Conservation (phyloP, 2,329 filamentous ascomycete genomes). For the Fusarium sp. region DNA sequence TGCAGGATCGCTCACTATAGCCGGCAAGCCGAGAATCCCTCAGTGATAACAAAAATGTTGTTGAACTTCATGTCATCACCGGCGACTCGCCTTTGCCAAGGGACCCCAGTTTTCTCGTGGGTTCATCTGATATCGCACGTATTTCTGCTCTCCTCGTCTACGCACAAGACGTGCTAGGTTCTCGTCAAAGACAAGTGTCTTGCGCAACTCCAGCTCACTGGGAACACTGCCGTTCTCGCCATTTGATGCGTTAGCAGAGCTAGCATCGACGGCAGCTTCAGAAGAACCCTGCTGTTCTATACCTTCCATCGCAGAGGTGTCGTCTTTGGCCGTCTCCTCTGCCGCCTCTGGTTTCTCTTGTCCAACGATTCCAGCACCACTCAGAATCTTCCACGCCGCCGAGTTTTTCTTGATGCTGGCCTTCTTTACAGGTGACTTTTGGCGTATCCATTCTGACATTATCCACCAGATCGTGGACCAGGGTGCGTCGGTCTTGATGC, state of each 20-base stretch:
- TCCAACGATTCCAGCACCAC: slow-evolving; percentile 49
- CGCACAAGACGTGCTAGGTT: slow-evolving; percentile 74
- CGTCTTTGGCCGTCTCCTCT: slow-evolving; percentile 27
- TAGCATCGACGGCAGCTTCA: slow-evolving; percentile 1
- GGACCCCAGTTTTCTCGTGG: slow-evolving; percentile 95
- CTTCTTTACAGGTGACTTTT: slow-evolving; percentile 80
- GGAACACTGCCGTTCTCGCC: slow-evolving; percentile 29
- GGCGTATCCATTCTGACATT: slow-evolving; percentile 89
- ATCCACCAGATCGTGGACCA: slow-evolving; percentile 92
- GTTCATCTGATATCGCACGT: slow-evolving; percentile 90
- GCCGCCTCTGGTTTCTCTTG: slow-evolving; percentile 45
- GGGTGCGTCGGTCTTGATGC: slow-evolving; percentile 92
- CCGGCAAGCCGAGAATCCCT: neutral
- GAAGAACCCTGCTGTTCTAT: slow-evolving; percentile 44
- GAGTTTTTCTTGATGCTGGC: slow-evolving; percentile 74
- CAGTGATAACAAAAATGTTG: neutral
- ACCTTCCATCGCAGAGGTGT: slow-evolving; percentile 52
- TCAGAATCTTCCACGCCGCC: slow-evolving; percentile 75
- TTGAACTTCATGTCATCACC: slow-evolving; percentile 40
- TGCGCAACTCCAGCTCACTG: slow-evolving; percentile 57
- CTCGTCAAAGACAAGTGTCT: slow-evolving; percentile 79
- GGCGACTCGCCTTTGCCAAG: slow-evolving; percentile 67
- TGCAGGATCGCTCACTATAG: slow-evolving; percentile 15
- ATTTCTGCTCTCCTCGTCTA: slow-evolving; percentile 71
- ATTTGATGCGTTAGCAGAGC: slow-evolving; percentile 27